Evolutionary conservation across 192 early-diverging fungal species (phyloP).

Genomic region (Backusella liffmaniae): DNA sequence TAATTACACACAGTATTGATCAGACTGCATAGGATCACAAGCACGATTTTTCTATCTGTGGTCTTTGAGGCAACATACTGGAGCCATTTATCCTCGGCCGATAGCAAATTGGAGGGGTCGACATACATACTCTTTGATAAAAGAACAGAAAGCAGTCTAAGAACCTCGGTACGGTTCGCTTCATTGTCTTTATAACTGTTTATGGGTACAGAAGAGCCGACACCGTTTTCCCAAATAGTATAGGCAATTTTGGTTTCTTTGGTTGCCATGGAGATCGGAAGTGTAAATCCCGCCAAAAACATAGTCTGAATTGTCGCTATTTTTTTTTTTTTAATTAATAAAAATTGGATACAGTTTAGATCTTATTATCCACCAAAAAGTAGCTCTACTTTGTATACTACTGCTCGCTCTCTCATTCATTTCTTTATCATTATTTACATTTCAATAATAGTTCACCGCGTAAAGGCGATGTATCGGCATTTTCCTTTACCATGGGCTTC

Average conservation of each 20-base stretch:
- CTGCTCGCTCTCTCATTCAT: neutral
- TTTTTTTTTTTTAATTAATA: neutral
- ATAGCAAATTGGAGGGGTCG: slow-evolving; percentile 45
- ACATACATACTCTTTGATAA: slow-evolving; percentile 83
- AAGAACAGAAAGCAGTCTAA: slow-evolving; percentile 76
- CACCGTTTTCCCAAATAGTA: slow-evolving; percentile 78
- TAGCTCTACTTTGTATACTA: neutral
- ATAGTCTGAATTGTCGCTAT: slow-evolving; percentile 44
- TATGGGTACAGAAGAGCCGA: slow-evolving; percentile 70
- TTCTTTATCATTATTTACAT: slow-evolving; percentile 13
- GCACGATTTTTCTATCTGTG: slow-evolving; percentile 63
- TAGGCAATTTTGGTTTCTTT: slow-evolving; percentile 49
- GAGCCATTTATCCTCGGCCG: slow-evolving; percentile 60
- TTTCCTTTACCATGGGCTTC: slow-evolving; percentile 34
- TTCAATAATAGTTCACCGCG: slow-evolving; percentile 56
- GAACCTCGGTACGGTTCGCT: slow-evolving; percentile 71
- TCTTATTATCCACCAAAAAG: neutral
- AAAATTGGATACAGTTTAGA: neutral
- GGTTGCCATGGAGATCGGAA: slow-evolving; percentile 51
- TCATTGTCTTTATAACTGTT: slow-evolving; percentile 66
- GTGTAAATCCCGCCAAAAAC: slow-evolving; percentile 69
- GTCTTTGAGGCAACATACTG: slow-evolving; percentile 47
- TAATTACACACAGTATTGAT: slow-evolving; percentile 83
- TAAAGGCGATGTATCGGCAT: slow-evolving; percentile 19
- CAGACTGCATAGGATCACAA: slow-evolving; percentile 82